These are phyloP conservation scores for Pseudodiploospora longispora DNA, from an alignment of 2,329 filamentous ascomycete species.

Conservation along the genomic window DNA sequence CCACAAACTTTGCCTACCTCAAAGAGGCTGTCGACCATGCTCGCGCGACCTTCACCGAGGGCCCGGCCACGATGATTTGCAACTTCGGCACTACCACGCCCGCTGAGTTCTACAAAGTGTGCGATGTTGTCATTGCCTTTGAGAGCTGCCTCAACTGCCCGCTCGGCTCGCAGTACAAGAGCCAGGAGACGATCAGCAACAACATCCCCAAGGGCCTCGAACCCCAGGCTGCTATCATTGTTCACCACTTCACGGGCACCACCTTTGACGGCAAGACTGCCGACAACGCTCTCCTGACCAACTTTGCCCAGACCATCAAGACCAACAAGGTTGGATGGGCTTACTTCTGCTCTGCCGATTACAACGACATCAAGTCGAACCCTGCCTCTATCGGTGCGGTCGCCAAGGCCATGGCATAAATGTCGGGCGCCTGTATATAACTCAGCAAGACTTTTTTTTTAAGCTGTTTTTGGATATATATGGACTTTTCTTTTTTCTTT, in stretches of 20 bases:
- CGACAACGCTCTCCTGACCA: neutral
- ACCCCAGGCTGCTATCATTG: slow-evolving; percentile 10
- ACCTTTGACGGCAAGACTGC: slow-evolving; percentile 6
- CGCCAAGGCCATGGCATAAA: too few relatives aligned
- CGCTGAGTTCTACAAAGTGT: slow-evolving; percentile 14
- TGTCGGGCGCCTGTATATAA: too few relatives aligned
- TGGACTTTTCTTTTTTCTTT: too few relatives aligned
- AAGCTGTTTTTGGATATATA: too few relatives aligned
- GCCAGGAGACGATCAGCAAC: slow-evolving; percentile 9
- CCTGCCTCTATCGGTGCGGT: too few relatives aligned
- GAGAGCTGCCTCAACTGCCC: slow-evolving; percentile 17
- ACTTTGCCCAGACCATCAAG: neutral
- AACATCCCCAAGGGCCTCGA: slow-evolving; percentile 9
- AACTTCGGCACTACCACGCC: slow-evolving; percentile 14
- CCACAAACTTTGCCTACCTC: slow-evolving; percentile 11
- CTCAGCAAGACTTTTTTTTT: too few relatives aligned
- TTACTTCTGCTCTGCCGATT: neutral
- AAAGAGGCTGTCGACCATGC: slow-evolving; percentile 11
- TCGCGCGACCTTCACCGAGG: slow-evolving; percentile 1
- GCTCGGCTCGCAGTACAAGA: slow-evolving; percentile 11
- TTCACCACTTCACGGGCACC: slow-evolving; percentile 12
- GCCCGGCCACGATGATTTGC: slow-evolving; percentile 12
- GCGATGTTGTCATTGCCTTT: slow-evolving; percentile 17
- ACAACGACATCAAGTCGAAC: neutral
- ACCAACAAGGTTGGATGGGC: neutral